These are phyloP conservation scores for Penicillium waksmanii DNA, from an alignment of 495 filamentous ascomycete species.

Conservation along the genomic window DNA sequence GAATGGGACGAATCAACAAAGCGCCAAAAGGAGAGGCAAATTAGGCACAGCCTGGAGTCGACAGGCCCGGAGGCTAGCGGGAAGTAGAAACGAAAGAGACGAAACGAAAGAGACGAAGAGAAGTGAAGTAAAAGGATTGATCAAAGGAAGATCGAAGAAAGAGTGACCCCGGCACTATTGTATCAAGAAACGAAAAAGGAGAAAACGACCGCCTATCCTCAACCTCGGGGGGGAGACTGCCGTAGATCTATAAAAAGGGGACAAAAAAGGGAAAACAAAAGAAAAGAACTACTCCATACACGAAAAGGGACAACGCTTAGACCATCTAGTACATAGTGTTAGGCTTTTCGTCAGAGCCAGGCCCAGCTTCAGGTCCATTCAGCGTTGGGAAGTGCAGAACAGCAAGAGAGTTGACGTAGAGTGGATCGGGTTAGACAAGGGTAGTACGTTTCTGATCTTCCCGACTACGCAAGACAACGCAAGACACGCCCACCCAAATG, in stretches of 20 bases:
- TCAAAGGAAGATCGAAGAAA: constrained; percentile 7
- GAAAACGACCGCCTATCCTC: constrained; percentile 24
- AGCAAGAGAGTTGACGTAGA: constrained; percentile 12
- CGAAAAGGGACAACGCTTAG: not conserved
- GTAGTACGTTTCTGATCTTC: constrained; percentile 21
- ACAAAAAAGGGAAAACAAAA: not conserved
- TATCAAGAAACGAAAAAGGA: constrained; percentile 14
- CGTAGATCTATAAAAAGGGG: constrained; percentile 26
- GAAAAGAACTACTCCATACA: not conserved
- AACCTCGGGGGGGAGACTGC: constrained; percentile 10
- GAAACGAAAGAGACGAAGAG: constrained; percentile 23
- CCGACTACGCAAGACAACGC: constrained; percentile 2
- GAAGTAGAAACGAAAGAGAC: constrained; percentile 29
- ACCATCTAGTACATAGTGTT: not conserved
- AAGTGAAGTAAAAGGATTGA: constrained; percentile 15
- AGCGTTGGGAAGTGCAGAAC: not conserved
- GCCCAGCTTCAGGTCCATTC: not conserved
- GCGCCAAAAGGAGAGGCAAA: not conserved
- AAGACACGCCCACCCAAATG: not conserved
- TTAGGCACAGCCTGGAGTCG: constrained; percentile 18
- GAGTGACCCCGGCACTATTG: constrained; percentile 8
- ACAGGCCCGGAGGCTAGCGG: constrained; percentile 16
- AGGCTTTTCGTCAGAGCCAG: not conserved
- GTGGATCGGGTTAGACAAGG: constrained; percentile 4
- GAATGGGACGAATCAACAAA: constrained; percentile 1